These are phyloP conservation scores for Poa annua DNA, from an alignment of 176 grass and related monocot genomes.

Conservation along the genomic window DNA sequence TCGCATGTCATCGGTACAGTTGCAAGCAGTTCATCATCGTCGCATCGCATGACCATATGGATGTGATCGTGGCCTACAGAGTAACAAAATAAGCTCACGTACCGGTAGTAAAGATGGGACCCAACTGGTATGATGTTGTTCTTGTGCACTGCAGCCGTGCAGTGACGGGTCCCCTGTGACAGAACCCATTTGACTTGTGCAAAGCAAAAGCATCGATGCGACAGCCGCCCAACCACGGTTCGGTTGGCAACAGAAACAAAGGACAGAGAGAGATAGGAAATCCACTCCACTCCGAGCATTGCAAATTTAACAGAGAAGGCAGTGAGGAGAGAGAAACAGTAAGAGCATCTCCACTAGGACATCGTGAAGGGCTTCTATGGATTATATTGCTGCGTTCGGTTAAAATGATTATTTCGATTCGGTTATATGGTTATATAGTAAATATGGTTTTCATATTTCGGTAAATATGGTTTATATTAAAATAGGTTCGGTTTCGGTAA, in stretches of 20 bases:
- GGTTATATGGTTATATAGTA: no score
- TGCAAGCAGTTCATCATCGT: no score
- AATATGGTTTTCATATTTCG: no score
- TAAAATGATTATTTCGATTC: no score
- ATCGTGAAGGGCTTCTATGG: no score
- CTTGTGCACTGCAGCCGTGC: background rate
- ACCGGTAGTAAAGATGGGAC: background rate
- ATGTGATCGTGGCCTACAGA: no score
- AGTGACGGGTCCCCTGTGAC: background rate
- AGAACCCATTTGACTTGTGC: conserved; percentile 5
- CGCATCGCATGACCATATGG: no score
- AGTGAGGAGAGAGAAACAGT: background rate
- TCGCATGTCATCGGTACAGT: no score
- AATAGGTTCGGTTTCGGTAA: no score
- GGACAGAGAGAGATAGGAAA: background rate
- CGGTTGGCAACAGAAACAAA: background rate
- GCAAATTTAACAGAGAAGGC: background rate
- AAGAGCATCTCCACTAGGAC: background rate
- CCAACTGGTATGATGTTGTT: background rate
- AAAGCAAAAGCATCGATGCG: conserved; percentile 7
- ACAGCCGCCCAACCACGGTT: background rate
- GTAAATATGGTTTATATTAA: no score
- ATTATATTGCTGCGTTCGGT: no score
- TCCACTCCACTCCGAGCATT: background rate
- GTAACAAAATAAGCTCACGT: no score